Evolutionary conservation across 176 grass and related monocot species (phyloP), one percentile per base, ranked within the genome.

Genomic region (Poa pratensis): DNA sequence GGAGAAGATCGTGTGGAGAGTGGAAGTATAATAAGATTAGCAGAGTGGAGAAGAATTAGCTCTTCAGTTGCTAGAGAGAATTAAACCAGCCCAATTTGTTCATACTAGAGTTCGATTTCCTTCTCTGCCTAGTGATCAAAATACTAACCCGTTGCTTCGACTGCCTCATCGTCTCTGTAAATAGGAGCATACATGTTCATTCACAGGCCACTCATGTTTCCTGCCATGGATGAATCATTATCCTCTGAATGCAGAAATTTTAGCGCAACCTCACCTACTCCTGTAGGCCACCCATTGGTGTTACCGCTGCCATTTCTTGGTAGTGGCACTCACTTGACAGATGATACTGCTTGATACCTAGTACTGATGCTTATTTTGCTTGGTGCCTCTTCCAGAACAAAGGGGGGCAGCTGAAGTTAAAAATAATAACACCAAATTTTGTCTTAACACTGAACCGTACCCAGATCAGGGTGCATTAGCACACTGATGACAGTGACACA

Each of bases 241-340:
- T 94, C 82, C 87, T 91, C 92, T 87, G 86, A 89, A 94, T n/a
- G 86, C 86, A 94, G 92, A 91, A 85, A 73, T 86, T 80, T 84
- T 74, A 80, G 54, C n/a, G 53, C 18, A 52, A 85, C 58, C 0
- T 14, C n/a, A n/a, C n/a, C 11, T 55, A 42, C 40, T 42, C 1
- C 40, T 34, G 3, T 35, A 35, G 34, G 34, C 34, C 34, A 4
- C 34, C n/a, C n/a, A n/a, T n/a, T n/a, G n/a, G n/a, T n/a, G n/a
- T n/a, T n/a, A n/a, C n/a, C n/a, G n/a, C n/a, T 71, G 65, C 39
- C 46, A 59, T 85, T 83, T 79, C 74, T 73, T 57, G 43, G 58
- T 27, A 48, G 64, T 20, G 19, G 42, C 57, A 86, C 13, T 79
- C 57, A 86, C 13, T 79, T 75, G 79, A 78, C 55, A 78, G 73